phyloP scores from a whole-genome alignment of 768 basidiomycete genomes.

The Lentinus brumalis region DNA sequence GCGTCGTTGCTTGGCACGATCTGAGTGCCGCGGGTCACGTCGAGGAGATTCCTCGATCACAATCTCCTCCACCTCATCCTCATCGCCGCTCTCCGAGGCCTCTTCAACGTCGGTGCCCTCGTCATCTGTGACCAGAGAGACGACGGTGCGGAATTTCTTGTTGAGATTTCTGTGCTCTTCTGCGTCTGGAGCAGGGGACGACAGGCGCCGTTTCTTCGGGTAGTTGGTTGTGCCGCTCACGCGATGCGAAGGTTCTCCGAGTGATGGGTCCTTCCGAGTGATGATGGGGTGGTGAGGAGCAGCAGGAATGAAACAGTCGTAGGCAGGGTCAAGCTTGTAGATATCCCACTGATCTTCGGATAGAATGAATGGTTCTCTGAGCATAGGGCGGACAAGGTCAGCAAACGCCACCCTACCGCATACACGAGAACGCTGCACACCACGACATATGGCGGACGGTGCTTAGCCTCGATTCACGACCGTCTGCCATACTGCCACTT shows the following conservation, averaged over 20 bases:
- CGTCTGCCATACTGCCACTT: no score
- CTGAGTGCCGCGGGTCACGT: neutral
- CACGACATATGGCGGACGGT: no score
- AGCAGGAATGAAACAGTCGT: constrained; percentile 58
- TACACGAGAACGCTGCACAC: no score
- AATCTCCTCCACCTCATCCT: constrained; percentile 25
- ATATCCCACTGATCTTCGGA: constrained; percentile 86
- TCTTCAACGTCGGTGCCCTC: constrained; percentile 15
- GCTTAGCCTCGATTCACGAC: no score
- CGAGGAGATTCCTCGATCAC: constrained; percentile 3
- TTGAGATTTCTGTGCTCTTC: neutral
- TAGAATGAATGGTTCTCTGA: constrained; percentile 50
- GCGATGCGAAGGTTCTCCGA: neutral
- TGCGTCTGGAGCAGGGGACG: neutral
- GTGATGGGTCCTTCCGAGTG: constrained; percentile 18
- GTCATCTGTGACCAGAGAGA: constrained; percentile 12
- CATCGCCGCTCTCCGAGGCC: constrained; percentile 14
- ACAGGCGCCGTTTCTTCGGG: neutral
- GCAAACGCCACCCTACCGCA: neutral
- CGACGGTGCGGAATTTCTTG: constrained; percentile 17
- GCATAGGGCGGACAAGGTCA: constrained; percentile 4
- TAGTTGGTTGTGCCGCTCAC: neutral
- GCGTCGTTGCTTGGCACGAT: neutral
- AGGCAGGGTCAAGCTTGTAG: constrained; percentile 77
- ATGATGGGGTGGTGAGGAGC: constrained; percentile 31